Percentiles rank a stretch among this genome's conserved stretches.
Conservation (phyloP, 2,329 filamentous ascomycete species). For the Thelonectria olida region DNA sequence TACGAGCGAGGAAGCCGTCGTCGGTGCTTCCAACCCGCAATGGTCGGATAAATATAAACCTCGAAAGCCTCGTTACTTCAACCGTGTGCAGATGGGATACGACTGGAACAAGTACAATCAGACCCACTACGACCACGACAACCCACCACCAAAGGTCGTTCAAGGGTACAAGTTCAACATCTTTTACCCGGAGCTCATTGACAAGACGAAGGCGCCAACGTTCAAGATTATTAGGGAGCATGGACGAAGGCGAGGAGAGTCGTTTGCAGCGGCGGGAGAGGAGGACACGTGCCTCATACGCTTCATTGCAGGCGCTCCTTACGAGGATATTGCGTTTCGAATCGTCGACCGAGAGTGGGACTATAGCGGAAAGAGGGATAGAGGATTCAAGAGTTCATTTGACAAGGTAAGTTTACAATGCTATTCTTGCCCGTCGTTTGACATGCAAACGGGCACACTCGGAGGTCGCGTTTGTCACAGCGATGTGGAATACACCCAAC, state of each 20-base stretch:
- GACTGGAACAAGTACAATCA: constrained; percentile 99
- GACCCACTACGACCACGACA: constrained; percentile 98
- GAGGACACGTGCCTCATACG: constrained; percentile 97
- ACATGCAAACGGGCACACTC: constrained; percentile 11
- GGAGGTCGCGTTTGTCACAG: constrained; percentile 16
- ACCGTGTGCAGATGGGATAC: constrained; percentile 97
- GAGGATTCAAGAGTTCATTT: constrained; percentile 95
- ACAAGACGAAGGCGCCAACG: constrained; percentile 92
- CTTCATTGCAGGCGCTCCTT: constrained; percentile 94
- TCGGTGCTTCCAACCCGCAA: constrained; percentile 66
- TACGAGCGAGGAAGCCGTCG: constrained; percentile 84
- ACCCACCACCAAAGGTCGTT: constrained; percentile 96
- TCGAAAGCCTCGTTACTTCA: constrained; percentile 96
- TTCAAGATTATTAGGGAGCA: constrained; percentile 96
- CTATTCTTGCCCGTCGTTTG: constrained; percentile 23
- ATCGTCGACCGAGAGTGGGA: constrained; percentile 99
- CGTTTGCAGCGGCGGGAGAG: constrained; percentile 91
- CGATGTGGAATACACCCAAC: constrained; percentile 13
- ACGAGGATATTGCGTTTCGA: constrained; percentile 95
- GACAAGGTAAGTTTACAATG: constrained; percentile 79
- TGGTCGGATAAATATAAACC: constrained; percentile 89
- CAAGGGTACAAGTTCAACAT: constrained; percentile 99
- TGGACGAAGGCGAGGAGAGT: constrained; percentile 88
- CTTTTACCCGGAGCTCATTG: constrained; percentile 96
- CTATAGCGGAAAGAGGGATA: constrained; percentile 93